These are phyloP conservation scores for Calonectria pseudoreteaudii DNA, from an alignment of 2,329 filamentous ascomycete species.

Conservation along the genomic window DNA sequence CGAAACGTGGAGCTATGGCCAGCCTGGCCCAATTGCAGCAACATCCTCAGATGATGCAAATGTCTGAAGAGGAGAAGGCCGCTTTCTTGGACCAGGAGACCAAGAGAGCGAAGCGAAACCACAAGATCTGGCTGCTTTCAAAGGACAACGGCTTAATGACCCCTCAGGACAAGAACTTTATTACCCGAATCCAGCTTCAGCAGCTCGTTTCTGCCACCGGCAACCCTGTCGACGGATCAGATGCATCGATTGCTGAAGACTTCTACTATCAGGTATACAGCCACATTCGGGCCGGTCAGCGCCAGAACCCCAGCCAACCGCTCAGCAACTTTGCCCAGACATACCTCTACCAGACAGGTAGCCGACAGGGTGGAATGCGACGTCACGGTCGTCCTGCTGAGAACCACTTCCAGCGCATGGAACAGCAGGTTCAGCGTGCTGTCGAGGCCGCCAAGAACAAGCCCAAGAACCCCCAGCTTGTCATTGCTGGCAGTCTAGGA, in stretches of 20 bases:
- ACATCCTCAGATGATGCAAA: slow-evolving; percentile 67
- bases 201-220: slow-evolving; percentile 94
- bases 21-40: slow-evolving; percentile 48
- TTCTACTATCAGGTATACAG: slow-evolving; percentile 99
- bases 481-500: slow-evolving; percentile 94
- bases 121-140: slow-evolving; percentile 94
- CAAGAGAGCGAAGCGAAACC: slow-evolving; percentile 94
- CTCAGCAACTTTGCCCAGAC: slow-evolving; percentile 97
- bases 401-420: slow-evolving; percentile 99
- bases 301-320: slow-evolving; percentile 92
- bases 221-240: slow-evolving; percentile 83
- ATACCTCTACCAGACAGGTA: slow-evolving; percentile 94
- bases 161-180: slow-evolving; percentile 99
- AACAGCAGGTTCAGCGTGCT: slow-evolving; percentile 96
- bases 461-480: slow-evolving; percentile 96
- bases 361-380: slow-evolving; percentile 79
- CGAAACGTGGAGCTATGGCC: slow-evolving; percentile 60
- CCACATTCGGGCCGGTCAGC: slow-evolving; percentile 89
- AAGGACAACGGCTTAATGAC: slow-evolving; percentile 99
- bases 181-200: slow-evolving; percentile 96
- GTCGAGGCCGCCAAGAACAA: slow-evolving; percentile 98
- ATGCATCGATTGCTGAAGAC: slow-evolving; percentile 87
- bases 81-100: slow-evolving; percentile 91
- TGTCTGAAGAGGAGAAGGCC: slow-evolving; percentile 86
- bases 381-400: slow-evolving; percentile 86